Evolutionary conservation across 2,329 filamentous ascomycete species (phyloP).

Genomic region (Teratosphaeria destructans): DNA sequence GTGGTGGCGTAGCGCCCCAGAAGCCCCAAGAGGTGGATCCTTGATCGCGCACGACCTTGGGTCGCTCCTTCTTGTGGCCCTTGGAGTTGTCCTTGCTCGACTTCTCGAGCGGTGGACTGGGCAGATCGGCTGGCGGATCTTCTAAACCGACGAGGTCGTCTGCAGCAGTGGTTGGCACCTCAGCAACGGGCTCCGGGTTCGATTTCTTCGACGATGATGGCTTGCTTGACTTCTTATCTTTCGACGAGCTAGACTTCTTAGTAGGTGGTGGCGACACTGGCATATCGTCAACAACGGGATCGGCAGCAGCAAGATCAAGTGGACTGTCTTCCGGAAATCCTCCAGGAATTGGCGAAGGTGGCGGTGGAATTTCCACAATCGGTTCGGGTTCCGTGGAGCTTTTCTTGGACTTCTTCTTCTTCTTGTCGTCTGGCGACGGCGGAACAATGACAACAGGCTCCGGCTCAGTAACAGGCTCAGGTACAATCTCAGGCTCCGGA

Average conservation of each 20-base stretch:
- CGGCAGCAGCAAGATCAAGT: conserved; percentile 10
- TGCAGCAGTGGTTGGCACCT: conserved; percentile 5
- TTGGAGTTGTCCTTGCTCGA: conserved; percentile 41
- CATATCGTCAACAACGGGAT: conserved; percentile 4
- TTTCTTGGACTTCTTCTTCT: conserved; percentile 15
- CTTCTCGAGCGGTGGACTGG: conserved; percentile 41
- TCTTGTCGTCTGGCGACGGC: conserved; percentile 15
- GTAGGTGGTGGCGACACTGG: conserved; percentile 4
- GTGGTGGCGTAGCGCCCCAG: conserved; percentile 49
- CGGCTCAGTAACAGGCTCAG: conserved; percentile 24
- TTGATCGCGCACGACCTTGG: conserved; percentile 62
- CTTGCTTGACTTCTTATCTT: conserved; percentile 25
- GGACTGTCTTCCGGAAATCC: conserved; percentile 38
- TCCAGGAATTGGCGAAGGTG: conserved; percentile 31
- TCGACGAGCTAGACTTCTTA: conserved; percentile 10
- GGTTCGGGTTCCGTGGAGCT: conserved; percentile 13
- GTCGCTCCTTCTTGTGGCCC: conserved; percentile 60
- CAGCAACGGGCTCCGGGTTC: conserved; percentile 18
- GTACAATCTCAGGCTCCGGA: conserved; percentile 10
- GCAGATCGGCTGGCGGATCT: conserved; percentile 29
- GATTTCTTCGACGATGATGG: conserved; percentile 9
- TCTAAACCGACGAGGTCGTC: conserved; percentile 22
- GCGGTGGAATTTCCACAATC: conserved; percentile 9
- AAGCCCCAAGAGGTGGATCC: conserved; percentile 57
- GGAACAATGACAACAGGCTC: conserved; percentile 12